Evolutionary conservation across 1,284 basidiomycete species (phyloP).

Genomic region (Hemileia vastatrix): DNA sequence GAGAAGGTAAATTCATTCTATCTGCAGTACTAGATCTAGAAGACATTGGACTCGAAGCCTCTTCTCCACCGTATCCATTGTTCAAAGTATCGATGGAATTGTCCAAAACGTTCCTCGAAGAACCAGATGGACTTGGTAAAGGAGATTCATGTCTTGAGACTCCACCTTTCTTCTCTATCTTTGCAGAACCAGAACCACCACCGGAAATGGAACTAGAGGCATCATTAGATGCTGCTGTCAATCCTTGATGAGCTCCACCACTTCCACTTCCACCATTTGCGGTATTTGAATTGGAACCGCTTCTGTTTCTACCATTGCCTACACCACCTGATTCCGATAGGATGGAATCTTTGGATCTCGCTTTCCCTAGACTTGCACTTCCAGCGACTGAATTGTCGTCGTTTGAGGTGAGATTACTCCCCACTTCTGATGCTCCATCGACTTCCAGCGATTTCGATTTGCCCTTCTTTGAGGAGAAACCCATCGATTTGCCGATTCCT

Average conservation of each 20-base stretch:
- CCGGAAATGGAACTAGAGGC: neutral
- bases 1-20: neutral
- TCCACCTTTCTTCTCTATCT: conserved; percentile 37
- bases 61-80: conserved; percentile 5
- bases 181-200: conserved; percentile 3
- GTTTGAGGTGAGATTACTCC: neutral
- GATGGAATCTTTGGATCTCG: conserved; percentile 3
- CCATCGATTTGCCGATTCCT: too few species aligned
- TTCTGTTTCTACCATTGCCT: conserved; percentile 4
- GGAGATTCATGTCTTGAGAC: conserved; percentile 37
- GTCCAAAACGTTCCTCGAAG: conserved; percentile 25
- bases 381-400: conserved; percentile 27
- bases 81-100: neutral
- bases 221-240: conserved; percentile 16
- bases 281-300: conserved; percentile 15
- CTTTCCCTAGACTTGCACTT: conserved; percentile 25
- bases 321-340: neutral
- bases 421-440: too few species aligned
- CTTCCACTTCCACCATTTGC: neutral
- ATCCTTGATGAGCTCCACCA: neutral
- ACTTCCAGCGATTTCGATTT: too few species aligned
- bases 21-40: neutral
- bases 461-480: too few species aligned
- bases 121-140: conserved; percentile 35
- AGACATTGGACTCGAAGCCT: neutral